Percentiles rank a stretch among this genome's conserved stretches.
These are phyloP conservation scores for Rhodofomes roseus DNA, from an alignment of 1,284 basidiomycete species.

Conservation along the genomic window DNA sequence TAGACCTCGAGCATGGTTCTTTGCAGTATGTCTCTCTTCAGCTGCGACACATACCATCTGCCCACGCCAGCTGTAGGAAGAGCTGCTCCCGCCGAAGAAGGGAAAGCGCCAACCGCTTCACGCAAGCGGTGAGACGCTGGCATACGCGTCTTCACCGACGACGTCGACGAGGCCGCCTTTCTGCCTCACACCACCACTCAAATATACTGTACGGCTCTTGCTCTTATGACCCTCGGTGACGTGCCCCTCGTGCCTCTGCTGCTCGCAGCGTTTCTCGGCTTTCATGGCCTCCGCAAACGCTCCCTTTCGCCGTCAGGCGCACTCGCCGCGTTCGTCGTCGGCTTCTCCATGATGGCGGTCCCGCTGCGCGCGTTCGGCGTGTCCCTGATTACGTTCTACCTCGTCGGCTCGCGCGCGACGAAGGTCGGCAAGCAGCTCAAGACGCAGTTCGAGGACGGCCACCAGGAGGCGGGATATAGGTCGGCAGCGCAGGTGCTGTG, in stretches of 20 bases:
- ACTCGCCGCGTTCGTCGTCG: slow-evolving; percentile 71
- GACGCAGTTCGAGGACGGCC: slow-evolving; percentile 74
- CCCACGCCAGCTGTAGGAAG: too few relatives aligned
- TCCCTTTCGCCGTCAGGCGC: slow-evolving; percentile 75
- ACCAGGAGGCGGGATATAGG: slow-evolving; percentile 69
- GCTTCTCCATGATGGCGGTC: slow-evolving; percentile 60
- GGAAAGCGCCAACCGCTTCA: background rate
- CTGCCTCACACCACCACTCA: background rate
- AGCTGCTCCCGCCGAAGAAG: too few relatives aligned
- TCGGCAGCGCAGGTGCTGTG: slow-evolving; percentile 77
- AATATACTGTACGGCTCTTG: background rate
- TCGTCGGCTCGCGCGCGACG: slow-evolving; percentile 80
- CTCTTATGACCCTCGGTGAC: background rate
- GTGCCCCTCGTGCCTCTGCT: slow-evolving; percentile 33
- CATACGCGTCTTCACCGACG: background rate
- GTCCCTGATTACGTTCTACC: slow-evolving; percentile 79
- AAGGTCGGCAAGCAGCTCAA: slow-evolving; percentile 77
- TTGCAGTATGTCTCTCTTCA: too few relatives aligned
- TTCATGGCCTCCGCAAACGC: slow-evolving; percentile 50
- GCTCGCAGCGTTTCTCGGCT: slow-evolving; percentile 40
- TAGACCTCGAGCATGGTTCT: too few relatives aligned
- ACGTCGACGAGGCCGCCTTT: background rate
- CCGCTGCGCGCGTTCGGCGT: slow-evolving; percentile 66
- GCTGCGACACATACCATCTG: too few relatives aligned
- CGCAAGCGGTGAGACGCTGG: background rate